Conservation (phyloP, 2,329 filamentous ascomycete genomes). For the Xylaria sp. region DNA sequence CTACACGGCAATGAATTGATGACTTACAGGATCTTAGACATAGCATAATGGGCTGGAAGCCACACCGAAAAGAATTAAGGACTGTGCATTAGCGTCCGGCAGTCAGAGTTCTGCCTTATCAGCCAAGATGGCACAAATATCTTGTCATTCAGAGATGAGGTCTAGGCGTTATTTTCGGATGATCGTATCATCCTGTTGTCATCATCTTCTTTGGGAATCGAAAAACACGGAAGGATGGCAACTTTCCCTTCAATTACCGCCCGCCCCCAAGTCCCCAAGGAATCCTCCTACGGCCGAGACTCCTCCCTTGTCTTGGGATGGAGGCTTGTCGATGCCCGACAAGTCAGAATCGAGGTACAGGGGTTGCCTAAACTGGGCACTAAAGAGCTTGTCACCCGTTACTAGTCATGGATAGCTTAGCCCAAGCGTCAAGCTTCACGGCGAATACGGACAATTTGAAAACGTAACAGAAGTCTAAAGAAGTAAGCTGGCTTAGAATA, state of each 20-base stretch:
- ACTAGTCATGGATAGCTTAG: not conserved
- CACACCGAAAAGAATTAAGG: slow-evolving; percentile 4
- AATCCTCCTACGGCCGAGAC: slow-evolving; percentile 12
- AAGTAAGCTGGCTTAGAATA: not conserved
- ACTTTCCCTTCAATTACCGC: not conserved
- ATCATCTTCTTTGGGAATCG: not conserved
- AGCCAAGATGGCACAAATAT: not conserved
- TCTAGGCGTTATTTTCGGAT: not conserved
- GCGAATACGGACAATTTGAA: not conserved
- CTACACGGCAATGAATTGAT: slow-evolving; percentile 4
- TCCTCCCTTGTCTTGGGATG: not conserved
- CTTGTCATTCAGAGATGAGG: not conserved
- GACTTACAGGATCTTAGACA: not conserved
- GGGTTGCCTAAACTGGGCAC: not conserved
- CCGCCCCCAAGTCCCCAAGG: slow-evolving; percentile 9
- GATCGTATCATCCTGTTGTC: not conserved
- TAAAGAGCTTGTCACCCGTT: not conserved
- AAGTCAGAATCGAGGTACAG: not conserved
- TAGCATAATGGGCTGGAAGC: not conserved
- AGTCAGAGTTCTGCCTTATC: slow-evolving; percentile 1
- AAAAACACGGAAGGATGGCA: not conserved
- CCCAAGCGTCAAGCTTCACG: not conserved
- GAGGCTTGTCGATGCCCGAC: slow-evolving; percentile 2
- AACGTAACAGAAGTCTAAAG: not conserved
- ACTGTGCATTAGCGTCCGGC: slow-evolving; percentile 21